phyloP scores from a whole-genome alignment of 768 basidiomycete species.

The Lentinus brumalis region DNA sequence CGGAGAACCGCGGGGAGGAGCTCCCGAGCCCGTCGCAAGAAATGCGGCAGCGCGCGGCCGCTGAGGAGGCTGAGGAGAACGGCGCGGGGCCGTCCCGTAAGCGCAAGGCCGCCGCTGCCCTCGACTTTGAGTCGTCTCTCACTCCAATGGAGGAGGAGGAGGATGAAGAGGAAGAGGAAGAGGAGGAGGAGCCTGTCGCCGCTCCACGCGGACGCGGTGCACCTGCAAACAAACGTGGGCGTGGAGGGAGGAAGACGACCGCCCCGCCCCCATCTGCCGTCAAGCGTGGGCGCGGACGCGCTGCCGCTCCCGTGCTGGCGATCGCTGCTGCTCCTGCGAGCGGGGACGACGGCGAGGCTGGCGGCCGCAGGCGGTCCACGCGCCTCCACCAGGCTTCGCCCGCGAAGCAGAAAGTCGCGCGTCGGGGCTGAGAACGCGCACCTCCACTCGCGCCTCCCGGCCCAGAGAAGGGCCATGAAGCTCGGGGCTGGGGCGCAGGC shows the following conservation, averaged over 20 bases:
- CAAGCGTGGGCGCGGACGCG: constrained; percentile 1
- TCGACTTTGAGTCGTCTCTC: constrained; percentile 23
- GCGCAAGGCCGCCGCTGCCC: constrained; percentile 38
- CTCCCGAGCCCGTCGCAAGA: constrained; percentile 58
- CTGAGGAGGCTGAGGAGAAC: constrained; percentile 22
- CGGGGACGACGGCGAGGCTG: background rate
- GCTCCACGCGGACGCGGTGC: background rate
- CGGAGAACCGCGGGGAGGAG: constrained; percentile 41
- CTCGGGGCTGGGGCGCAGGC: background rate
- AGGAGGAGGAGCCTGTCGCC: constrained; percentile 14
- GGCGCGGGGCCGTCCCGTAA: constrained; percentile 26
- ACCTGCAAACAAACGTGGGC: background rate
- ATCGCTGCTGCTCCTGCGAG: background rate
- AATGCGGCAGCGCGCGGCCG: constrained; percentile 47
- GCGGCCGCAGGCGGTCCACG: constrained; percentile 9
- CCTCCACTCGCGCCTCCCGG: constrained; percentile 2
- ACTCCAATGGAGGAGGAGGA: constrained; percentile 24
- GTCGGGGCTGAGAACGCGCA: constrained; percentile 7
- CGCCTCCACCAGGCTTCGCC: constrained; percentile 8
- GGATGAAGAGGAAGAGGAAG: constrained; percentile 20
- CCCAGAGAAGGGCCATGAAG: background rate
- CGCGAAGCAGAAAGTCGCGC: constrained; percentile 4
- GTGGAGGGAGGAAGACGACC: background rate
- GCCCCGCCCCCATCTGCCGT: background rate
- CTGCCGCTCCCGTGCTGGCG: background rate